Evolutionary conservation across 106 monocot genomes (phyloP).

Genomic region (Iris macrosiphon): DNA sequence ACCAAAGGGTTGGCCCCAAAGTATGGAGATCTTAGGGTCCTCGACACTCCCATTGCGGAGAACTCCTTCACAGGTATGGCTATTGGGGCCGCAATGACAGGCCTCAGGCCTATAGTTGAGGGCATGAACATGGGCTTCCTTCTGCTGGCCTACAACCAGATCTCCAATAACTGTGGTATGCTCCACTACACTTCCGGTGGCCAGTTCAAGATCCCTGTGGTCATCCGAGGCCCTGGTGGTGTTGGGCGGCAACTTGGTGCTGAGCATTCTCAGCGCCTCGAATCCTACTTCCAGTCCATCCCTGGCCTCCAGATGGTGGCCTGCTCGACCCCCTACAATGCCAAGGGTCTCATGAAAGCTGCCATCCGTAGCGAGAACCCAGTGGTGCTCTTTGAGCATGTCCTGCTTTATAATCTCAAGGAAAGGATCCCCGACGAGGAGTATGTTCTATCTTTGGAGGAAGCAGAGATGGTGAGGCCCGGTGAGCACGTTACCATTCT

Average conservation of each 20-base stretch:
- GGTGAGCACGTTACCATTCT: slow-evolving; percentile 92
- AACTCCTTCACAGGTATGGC: slow-evolving; percentile 96
- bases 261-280: slow-evolving; percentile 90
- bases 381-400: slow-evolving; percentile 82
- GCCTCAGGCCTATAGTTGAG: slow-evolving; percentile 66
- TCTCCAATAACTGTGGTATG: slow-evolving; percentile 99
- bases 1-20: slow-evolving; percentile 73
- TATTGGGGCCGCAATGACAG: slow-evolving; percentile 77
- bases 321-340: slow-evolving; percentile 89
- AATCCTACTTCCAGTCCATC: slow-evolving; percentile 98
- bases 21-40: slow-evolving; percentile 82
- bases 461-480: slow-evolving; percentile 94
- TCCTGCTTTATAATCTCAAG: slow-evolving; percentile 78
- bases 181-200: slow-evolving; percentile 97
- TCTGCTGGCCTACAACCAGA: slow-evolving; percentile 89
- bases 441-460: slow-evolving; percentile 56
- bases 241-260: slow-evolving; percentile 93
- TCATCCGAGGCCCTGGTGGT: slow-evolving; percentile 92
- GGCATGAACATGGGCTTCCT: slow-evolving; percentile 99
- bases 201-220: slow-evolving; percentile 87
- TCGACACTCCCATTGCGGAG: slow-evolving; percentile 96
- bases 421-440: slow-evolving; percentile 90
- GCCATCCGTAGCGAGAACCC: slow-evolving; percentile 87
- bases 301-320: slow-evolving; percentile 94
- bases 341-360: slow-evolving; percentile 92